Base-by-base conservation (phyloP, 495 filamentous ascomycete species). In the Daldinia decipiens region DNA sequence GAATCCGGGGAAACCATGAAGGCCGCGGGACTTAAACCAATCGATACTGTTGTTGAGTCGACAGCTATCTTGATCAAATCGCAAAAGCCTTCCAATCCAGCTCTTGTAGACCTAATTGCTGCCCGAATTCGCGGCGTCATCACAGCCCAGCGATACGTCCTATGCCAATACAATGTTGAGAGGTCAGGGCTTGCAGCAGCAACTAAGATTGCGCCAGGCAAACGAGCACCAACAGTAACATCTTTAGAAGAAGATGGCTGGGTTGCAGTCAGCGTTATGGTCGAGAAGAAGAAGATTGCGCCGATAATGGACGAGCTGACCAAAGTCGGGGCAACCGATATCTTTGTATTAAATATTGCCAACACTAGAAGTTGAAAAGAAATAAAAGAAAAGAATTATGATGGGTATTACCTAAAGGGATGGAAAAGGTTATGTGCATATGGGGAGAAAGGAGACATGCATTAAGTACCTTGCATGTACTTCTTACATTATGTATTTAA, bases 1-100 rank as follows among this genome's bases (percentile, higher is more conserved):
- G 95, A 99, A 87, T 99, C 95, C 39, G 95, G 95, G 54, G 94
- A 98, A 76, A 99, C 95, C 11, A 99, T 99, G 95, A 93, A 91
- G 74, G 95, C 94, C 2, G 95, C 95, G 36, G 96, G 96, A n/a
- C 85, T 99, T 47, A 96, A 95, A 79, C 88, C 96, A 67, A 97
- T 99, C 75, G 94, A 93, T 68, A 99, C 95, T 2, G 93, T 99
- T 17, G 84, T 97, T 29, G 88, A 91, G 59, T 93, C 90, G 61
- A 93, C 89, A 3, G 94, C 95, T 26, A 87, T 97, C 27, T 87
- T 99, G 36, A 94, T 99, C 83, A 95, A 94, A 81, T 97, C 94
- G 34, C 94, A 90, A 71, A 84, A 88, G 67, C 90, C 95, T n/a
- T 91, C 90, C 70, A 91, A 95, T 78, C 87, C 83, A 3, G 83